Percentiles rank a stretch among this genome's conserved stretches.
Conservation (phyloP, 2,329 filamentous ascomycete species). For the Colletotrichum nymphaeae region DNA sequence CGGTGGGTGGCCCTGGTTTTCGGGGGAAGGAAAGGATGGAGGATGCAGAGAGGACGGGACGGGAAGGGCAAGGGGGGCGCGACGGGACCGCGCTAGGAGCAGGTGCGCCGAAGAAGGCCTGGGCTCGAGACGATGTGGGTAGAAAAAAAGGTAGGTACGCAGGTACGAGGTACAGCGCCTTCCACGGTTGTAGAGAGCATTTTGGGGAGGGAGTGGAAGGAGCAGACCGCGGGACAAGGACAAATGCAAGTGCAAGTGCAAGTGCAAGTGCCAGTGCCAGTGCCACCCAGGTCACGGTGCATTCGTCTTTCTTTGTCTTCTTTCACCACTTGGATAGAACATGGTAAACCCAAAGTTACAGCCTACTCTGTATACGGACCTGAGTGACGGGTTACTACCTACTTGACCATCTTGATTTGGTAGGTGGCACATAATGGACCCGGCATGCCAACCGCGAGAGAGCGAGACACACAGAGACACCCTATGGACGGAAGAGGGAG, state of each 20-base stretch:
- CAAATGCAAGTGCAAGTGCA: too few species aligned
- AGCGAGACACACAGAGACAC: not conserved
- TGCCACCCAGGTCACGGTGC: conserved; percentile 29
- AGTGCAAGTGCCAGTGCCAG: not conserved
- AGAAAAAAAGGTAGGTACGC: too few species aligned
- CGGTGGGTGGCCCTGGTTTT: not conserved
- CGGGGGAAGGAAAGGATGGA: not conserved
- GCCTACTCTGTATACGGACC: not conserved
- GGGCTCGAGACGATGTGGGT: conserved; percentile 29
- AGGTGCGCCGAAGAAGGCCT: conserved; percentile 25
- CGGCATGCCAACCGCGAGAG: not conserved
- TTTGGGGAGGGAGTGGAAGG: not conserved
- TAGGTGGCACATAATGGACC: not conserved
- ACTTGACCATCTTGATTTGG: not conserved
- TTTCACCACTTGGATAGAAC: conserved; percentile 1
- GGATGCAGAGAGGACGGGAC: not conserved
- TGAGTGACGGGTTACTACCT: not conserved
- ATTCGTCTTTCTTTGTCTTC: conserved; percentile 20
- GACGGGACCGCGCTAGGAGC: conserved; percentile 1
- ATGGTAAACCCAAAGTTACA: not conserved
- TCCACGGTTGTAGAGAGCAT: not conserved
- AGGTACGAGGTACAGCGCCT: too few species aligned
- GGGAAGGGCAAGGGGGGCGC: conserved; percentile 13
- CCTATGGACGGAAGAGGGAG: not conserved
- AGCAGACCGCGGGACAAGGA: not conserved